Conservation (phyloP, 164 flowering plant species). For the Tetracentron sinense region DNA sequence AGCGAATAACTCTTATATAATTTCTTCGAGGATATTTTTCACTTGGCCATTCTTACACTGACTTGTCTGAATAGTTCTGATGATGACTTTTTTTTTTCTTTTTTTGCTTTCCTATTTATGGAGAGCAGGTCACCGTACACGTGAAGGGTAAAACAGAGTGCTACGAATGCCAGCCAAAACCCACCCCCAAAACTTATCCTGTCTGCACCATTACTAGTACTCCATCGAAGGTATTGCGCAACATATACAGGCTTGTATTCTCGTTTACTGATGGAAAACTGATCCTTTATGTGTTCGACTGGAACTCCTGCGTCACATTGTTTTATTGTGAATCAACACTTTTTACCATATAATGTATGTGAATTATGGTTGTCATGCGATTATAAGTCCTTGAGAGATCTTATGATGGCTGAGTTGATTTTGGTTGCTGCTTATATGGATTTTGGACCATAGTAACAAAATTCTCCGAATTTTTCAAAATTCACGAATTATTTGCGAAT, state of each 20-base stretch:
- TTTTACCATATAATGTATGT: too few species aligned
- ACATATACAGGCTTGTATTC: neutral
- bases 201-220: constrained; percentile 99
- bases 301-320: neutral
- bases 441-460: too few species aligned
- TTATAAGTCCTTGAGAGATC: too few species aligned
- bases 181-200: constrained; percentile 92
- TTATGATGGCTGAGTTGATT: too few species aligned
- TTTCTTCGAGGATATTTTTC: neutral
- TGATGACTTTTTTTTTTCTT: neutral
- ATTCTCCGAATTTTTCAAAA: too few species aligned
- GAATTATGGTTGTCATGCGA: too few species aligned
- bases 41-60: neutral
- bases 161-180: constrained; percentile 95
- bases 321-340: too few species aligned
- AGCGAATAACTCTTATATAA: too few species aligned
- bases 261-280: neutral
- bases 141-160: constrained; percentile 91
- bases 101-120: neutral
- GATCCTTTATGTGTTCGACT: neutral
- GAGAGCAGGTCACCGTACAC: constrained; percentile 84
- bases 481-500: too few species aligned
- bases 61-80: constrained; percentile 4
- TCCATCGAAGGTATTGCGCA: constrained; percentile 76
- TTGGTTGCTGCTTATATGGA: neutral